Evolutionary conservation across 371 early-diverging fungal species (phyloP), one percentile per base, ranked within the genome.

Genomic region (Apophysomyces elegans): DNA sequence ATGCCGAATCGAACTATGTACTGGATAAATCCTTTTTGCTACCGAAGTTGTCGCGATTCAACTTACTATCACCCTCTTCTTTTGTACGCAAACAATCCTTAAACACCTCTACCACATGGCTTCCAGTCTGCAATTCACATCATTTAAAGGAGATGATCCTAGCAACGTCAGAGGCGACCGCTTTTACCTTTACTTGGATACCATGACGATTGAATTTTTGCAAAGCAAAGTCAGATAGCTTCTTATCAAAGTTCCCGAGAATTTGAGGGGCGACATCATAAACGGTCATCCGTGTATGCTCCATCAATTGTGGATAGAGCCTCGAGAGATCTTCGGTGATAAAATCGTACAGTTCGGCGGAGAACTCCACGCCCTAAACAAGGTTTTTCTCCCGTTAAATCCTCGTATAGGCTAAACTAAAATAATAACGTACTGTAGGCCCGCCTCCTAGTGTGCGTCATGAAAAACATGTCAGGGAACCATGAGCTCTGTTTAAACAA

Each of bases 301-400:
- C 75, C 76, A 85, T 82, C 46, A 92, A 67, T 16, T 70, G 39
- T 1, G 92, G 90, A 69, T 90, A 90, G 14, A 87, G 59, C n/a
- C 84, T 76, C 32, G 82, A 72, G 56, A 93, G 72, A 65, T 95
- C 93, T 66, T 94, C 93, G 4, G 83, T 76, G 66, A 93, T 77
- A 62, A 93, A 89, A 67, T 95, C 95, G 71, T 90, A 81, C 64
- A 94, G 73, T 70, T 93, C 93, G 6, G 89, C 86, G 1, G 91
- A 85, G 67, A 90, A 90, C 72, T 92, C 91, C 14, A 89, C 83
- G 0, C 90, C 90, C 80, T 80, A 56, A 9, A 36, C 32, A 56
- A 41, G 41, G 5, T 41, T 41, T 41, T 41, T 11, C 32, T 26
- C 8, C 41, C 11, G 8, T 41, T 41, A 2, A 13, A 41, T 8